phyloP scores from a whole-genome alignment of 441 rosid species.

The Francoa sonchifolia region DNA sequence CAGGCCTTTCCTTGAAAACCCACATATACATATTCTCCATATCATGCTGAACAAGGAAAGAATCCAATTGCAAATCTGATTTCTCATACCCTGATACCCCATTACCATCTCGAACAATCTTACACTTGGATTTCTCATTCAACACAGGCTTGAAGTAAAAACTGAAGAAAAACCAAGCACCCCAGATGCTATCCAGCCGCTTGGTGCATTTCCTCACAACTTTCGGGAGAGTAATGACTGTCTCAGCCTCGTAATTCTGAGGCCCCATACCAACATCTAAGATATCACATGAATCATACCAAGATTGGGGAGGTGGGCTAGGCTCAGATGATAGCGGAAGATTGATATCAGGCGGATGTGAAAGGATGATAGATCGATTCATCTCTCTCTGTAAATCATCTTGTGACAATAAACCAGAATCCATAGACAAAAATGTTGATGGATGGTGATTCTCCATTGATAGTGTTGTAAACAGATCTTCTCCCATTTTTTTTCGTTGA shows the following conservation, averaged over 20 bases:
- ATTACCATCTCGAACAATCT: constrained; percentile 45
- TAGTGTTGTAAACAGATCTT: constrained; percentile 45
- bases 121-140: constrained; percentile 63
- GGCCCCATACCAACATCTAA: constrained; percentile 61
- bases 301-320: constrained; percentile 44
- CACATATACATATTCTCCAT: constrained; percentile 97
- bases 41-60: constrained; percentile 84
- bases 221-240: constrained; percentile 47
- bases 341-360: constrained; percentile 74
- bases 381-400: constrained; percentile 72
- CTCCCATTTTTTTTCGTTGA: constrained; percentile 39
- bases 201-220: constrained; percentile 53
- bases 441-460: constrained; percentile 82
- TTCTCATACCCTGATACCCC: constrained; percentile 74
- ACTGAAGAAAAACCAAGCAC: constrained; percentile 86
- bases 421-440: constrained; percentile 78
- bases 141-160: constrained; percentile 77
- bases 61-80: constrained; percentile 65
- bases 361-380: constrained; percentile 36
- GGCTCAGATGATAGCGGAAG: constrained; percentile 67
- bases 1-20: constrained; percentile 84
- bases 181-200: constrained; percentile 83
- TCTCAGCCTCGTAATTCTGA: constrained; percentile 58
- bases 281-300: constrained; percentile 66
- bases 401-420: constrained; percentile 52